Base-by-base conservation (phyloP, 1,284 basidiomycete species). In the Cutaneotrichosporon sp. region DNA sequence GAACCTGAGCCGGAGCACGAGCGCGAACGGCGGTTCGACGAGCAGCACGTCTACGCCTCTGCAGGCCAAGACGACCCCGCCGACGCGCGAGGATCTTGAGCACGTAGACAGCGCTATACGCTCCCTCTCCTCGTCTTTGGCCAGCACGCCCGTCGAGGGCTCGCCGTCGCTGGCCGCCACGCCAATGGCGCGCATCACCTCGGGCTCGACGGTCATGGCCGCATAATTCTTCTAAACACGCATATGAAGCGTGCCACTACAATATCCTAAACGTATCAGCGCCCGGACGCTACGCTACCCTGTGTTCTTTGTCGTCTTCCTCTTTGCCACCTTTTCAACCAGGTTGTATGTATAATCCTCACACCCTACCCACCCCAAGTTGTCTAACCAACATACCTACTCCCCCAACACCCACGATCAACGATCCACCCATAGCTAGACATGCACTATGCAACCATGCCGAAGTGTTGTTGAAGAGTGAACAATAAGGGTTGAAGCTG, bases 81-180 rank as follows among this genome's bases (percentile, higher is more conserved):
- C 60, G 1, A 47, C 60, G 4, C 46, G 44, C 20, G 54, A 52
- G 49, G 60, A 62, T 43, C 51, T 62, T 41, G 60, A 59, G 46
- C 55, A 60, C 41, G 55, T 62, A 20, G 60, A 62, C 51, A 51
- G 50, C 14, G 58, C 60, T 2, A 57, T 62, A 23, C 52, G 55
- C 30, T 49, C 47, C 7, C 55, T 62, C 9, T 51, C 47, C 7
- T 48, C 38, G 34, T 56, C 58, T 10, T 51, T 59, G 2, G 23
- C 54, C 14, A 52, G 38, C 46, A 61, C 59, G 15, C 56, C 59
- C 9, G 38, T 52, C 14, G 52, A 56, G 30, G 45, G 53, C 17
- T 44, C 39, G 14, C 43, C 46, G 17, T 49, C 17, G 44, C 34
- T 37, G 21, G 23, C 20, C 14, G 18, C 47, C 14, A 48, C 53